These are phyloP conservation scores for Trametes punicea DNA, from an alignment of 768 basidiomycete species.

Conservation along the genomic window DNA sequence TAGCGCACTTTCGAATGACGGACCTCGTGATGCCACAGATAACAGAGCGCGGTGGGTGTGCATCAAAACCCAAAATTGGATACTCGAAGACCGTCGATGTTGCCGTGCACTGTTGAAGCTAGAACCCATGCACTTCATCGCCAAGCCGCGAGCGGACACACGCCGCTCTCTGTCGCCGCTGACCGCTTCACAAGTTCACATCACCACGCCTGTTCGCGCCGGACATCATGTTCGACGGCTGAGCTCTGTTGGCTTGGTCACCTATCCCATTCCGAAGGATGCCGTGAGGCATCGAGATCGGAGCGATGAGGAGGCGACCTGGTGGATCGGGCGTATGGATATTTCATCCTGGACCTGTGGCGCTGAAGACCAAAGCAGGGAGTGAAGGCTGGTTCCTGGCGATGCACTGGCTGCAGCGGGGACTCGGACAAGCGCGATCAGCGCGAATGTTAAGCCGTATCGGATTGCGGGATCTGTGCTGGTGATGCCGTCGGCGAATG, in stretches of 20 bases:
- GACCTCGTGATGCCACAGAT: background rate
- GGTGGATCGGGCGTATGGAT: background rate
- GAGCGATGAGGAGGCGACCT: too few species aligned
- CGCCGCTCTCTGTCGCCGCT: background rate
- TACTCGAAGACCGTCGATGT: background rate
- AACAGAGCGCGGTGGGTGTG: background rate
- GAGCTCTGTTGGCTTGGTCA: too few species aligned
- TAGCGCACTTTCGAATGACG: background rate
- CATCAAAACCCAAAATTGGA: too few species aligned
- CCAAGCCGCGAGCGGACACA: background rate
- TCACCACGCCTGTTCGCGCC: background rate
- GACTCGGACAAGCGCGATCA: background rate
- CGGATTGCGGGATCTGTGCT: slow-evolving; percentile 1
- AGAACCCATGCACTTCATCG: background rate
- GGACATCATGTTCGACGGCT: background rate
- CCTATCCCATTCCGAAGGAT: background rate
- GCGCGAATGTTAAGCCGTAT: slow-evolving; percentile 9
- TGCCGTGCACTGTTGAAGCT: background rate
- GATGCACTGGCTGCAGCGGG: background rate
- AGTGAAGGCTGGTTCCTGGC: background rate
- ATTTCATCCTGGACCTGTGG: background rate
- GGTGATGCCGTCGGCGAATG: background rate
- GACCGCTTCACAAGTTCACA: too few species aligned
- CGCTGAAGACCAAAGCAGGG: background rate
- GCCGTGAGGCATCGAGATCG: background rate